A percentile compares a stretch with the other conserved stretches of the same genome.
These are phyloP conservation scores for Linaria vulgaris DNA, from an alignment of 257 asterid species.

Conservation along the genomic window DNA sequence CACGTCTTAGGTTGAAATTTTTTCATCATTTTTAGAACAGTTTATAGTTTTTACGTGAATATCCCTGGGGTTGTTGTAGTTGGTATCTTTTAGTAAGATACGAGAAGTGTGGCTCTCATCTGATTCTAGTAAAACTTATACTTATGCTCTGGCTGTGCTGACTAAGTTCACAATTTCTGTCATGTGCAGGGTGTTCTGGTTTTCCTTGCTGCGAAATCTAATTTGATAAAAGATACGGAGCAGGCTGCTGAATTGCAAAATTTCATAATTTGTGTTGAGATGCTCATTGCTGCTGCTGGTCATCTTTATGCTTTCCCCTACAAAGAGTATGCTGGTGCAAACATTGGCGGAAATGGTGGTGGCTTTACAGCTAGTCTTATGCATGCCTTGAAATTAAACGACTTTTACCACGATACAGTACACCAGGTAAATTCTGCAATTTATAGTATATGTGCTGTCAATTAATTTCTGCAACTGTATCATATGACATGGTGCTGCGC, in stretches of 20 bases:
- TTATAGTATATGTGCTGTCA: not conserved
- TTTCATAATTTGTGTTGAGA: slow-evolving; percentile 87
- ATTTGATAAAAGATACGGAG: slow-evolving; percentile 63
- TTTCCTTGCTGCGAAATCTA: slow-evolving; percentile 91
- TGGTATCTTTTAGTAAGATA: slow-evolving; percentile 14
- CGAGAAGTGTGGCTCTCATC: not conserved
- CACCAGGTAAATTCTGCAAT: slow-evolving; percentile 66
- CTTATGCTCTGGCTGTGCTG: slow-evolving; percentile 10
- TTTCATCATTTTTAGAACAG: not conserved
- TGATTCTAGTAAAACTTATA: not conserved
- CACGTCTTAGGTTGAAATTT: slow-evolving; percentile 1
- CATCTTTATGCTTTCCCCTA: slow-evolving; percentile 94
- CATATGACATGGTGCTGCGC: not conserved
- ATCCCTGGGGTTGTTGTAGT: slow-evolving; percentile 14
- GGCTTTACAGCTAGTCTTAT: slow-evolving; percentile 81
- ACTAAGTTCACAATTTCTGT: slow-evolving; percentile 16
- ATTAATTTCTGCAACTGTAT: not conserved
- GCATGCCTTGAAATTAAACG: slow-evolving; percentile 82
- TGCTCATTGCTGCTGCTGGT: slow-evolving; percentile 93
- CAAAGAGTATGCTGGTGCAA: slow-evolving; percentile 96
- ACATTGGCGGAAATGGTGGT: slow-evolving; percentile 62
- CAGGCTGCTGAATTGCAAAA: slow-evolving; percentile 94
- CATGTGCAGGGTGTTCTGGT: slow-evolving; percentile 87
- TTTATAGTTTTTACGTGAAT: slow-evolving; percentile 12
- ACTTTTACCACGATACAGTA: slow-evolving; percentile 92